Base-by-base conservation (phyloP, 2,329 filamentous ascomycete species). In the Diplocarpon mali region DNA sequence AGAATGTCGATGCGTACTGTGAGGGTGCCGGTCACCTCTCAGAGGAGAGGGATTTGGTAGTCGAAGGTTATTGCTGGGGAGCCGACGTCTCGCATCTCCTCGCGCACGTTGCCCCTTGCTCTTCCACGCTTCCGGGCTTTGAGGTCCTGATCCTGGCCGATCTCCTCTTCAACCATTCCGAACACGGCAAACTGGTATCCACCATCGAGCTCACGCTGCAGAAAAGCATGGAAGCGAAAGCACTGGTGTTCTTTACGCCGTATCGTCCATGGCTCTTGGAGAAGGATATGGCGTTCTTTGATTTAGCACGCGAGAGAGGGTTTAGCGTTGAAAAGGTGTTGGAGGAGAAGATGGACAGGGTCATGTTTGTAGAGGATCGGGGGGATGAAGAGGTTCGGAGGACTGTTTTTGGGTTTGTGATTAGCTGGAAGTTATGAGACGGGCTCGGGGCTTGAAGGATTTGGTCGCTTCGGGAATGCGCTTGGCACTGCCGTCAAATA, bases 231-330 rank as follows among this genome's bases (percentile, higher is more conserved):
- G 49, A 52, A 10, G 49, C 58, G 1, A 57, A 53, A 38, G 87
- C 88, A 2, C 75, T 89, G 56, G 88, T 95, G 7, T 93, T 95
- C 64, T 96, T 95, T 67, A 94, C 89, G 0, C 89, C 86, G 15
- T 95, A 96, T 65, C 73, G 92, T 51, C 89, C 90, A 1, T 95
- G 89, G 89, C 69, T 95, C 59, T 71, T 84, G 57, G 75, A 88
- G 51, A 84, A 87, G 63, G 92, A 95, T 58, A 70, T 94, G 61
- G 76, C 74, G 3, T 95, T 95, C 67, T 95, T 95, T 60, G 83
- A 88, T 39, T 59, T 88, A 46, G 85, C 82, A 4, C 70, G 76
- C 47, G 74, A 76, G 41, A 72, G 69, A 39, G 88, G 87, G 0
- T 84, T 95, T 49, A 65, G 65, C 13, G 88, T 95, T 2, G 80